Evolutionary conservation across 106 monocot genomes (phyloP), one percentile per base, ranked within the genome.

Genomic region (Xerophyta viscosa): DNA sequence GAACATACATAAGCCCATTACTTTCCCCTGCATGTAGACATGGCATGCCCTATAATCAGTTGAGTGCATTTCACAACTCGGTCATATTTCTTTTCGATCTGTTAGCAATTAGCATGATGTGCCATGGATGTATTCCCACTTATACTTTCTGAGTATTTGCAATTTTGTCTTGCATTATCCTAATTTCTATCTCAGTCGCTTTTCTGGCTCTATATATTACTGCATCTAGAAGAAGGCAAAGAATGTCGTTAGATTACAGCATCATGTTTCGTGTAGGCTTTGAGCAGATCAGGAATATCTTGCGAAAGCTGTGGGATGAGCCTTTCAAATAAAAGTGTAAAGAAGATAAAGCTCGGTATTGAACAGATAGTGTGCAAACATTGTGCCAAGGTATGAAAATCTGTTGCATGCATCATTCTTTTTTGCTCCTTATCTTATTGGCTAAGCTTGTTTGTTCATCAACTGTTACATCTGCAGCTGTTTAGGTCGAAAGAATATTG

Each of bases 401-500:
- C 19, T 29, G 17, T 20, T 2, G 8, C 19, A 1, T 39, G 10
- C 6, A 36, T 39, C n/a, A n/a, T n/a, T n/a, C n/a, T n/a, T n/a
- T n/a, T n/a, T n/a, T n/a, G n/a, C n/a, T n/a, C n/a, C n/a, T n/a
- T n/a, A n/a, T n/a, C n/a, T n/a, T n/a, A n/a, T n/a, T n/a, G n/a
- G n/a, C n/a, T n/a, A n/a, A n/a, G n/a, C n/a, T n/a, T n/a, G n/a
- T n/a, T n/a, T n/a, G n/a, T n/a, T n/a, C n/a, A n/a, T n/a, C n/a
- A n/a, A n/a, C n/a, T 51, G 12, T 20, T 48, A 15, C 62, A n/a
- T 51, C 56, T 75, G 49, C 72, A 98, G 89, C 66, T 90, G 21
- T 53, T 79, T 27, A 76, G 67, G 26, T 78, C 68, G 46, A 98
- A 85, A 55, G 81, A 82, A 43, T 98, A 82, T 46, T 89, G 89